Conservation (phyloP, 352 stramenopile genomes). For the Pythium brachiatum region DNA sequence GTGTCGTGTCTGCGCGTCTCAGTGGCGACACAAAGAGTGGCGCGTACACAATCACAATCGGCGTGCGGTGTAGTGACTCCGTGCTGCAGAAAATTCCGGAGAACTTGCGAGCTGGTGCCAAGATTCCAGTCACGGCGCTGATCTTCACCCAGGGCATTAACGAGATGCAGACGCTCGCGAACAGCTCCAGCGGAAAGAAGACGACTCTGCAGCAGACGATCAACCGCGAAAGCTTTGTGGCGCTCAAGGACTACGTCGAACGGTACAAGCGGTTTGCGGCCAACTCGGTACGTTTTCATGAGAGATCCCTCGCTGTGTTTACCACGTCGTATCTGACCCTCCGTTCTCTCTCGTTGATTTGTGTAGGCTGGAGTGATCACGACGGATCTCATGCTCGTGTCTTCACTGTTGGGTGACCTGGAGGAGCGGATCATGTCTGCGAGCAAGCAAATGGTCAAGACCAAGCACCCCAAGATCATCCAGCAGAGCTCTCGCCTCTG, state of each 20-base stretch:
- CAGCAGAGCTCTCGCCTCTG: slow-evolving; percentile 79
- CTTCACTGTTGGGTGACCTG: slow-evolving; percentile 49
- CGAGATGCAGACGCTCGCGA: slow-evolving; percentile 91
- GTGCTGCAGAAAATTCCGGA: slow-evolving; percentile 42
- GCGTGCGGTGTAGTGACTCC: slow-evolving; percentile 49
- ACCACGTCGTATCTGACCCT: background rate
- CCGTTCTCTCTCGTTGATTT: background rate
- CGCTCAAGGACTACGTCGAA: slow-evolving; percentile 61
- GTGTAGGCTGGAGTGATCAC: slow-evolving; percentile 9
- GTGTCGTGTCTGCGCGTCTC: slow-evolving; percentile 69
- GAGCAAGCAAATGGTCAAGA: slow-evolving; percentile 61
- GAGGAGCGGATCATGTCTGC: slow-evolving; percentile 72
- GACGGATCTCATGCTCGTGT: slow-evolving; percentile 44
- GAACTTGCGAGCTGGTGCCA: slow-evolving; percentile 41
- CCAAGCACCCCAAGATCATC: slow-evolving; percentile 80
- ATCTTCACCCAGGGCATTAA: slow-evolving; percentile 92
- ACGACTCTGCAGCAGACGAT: slow-evolving; percentile 79
- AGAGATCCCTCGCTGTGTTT: background rate
- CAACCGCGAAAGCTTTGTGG: slow-evolving; percentile 77
- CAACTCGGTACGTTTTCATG: slow-evolving; percentile 5
- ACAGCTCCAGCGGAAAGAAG: slow-evolving; percentile 78
- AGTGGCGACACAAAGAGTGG: slow-evolving; percentile 48
- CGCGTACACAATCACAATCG: slow-evolving; percentile 53
- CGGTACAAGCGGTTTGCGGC: slow-evolving; percentile 28
- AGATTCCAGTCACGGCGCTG: slow-evolving; percentile 65